Evolutionary conservation across 2,329 filamentous ascomycete species (phyloP).

Genomic region (Apiospora phragmitis): DNA sequence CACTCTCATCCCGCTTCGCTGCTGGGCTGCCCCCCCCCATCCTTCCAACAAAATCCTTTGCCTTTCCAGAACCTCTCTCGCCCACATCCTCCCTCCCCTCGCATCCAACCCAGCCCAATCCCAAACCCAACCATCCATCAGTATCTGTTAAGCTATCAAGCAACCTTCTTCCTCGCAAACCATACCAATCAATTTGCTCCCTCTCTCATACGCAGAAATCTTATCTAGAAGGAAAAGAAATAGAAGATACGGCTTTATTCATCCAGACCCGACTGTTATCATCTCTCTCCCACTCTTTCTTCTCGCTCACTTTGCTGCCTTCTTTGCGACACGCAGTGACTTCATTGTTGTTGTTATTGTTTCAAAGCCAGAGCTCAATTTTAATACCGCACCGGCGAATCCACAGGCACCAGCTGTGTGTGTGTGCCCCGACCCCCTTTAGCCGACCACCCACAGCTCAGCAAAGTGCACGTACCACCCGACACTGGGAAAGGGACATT

Average conservation of each 20-base stretch:
- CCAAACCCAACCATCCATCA: neutral
- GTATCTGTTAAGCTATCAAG: neutral
- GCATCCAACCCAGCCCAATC: neutral
- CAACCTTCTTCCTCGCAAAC: conserved; percentile 4
- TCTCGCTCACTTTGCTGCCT: neutral
- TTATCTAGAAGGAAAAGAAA: neutral
- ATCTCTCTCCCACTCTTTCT: neutral
- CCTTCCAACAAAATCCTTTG: conserved; percentile 12
- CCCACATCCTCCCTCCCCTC: neutral
- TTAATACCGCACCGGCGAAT: conserved; percentile 12
- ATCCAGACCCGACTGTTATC: neutral
- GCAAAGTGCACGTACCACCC: neutral
- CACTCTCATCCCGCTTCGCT: neutral
- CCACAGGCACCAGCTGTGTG: neutral
- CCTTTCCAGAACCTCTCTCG: conserved; percentile 7
- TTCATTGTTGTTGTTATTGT: conserved; percentile 11
- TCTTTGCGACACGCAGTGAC: neutral
- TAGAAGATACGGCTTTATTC: neutral
- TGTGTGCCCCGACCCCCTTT: conserved; percentile 5
- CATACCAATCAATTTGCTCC: neutral
- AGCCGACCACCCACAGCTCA: conserved; percentile 9
- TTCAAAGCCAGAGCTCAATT: conserved; percentile 6
- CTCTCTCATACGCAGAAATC: neutral
- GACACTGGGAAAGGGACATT: neutral
- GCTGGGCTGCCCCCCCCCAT: neutral